Evolutionary conservation across 2,329 filamentous ascomycete genomes (phyloP).

Genomic region (Hypoxylon sp.): DNA sequence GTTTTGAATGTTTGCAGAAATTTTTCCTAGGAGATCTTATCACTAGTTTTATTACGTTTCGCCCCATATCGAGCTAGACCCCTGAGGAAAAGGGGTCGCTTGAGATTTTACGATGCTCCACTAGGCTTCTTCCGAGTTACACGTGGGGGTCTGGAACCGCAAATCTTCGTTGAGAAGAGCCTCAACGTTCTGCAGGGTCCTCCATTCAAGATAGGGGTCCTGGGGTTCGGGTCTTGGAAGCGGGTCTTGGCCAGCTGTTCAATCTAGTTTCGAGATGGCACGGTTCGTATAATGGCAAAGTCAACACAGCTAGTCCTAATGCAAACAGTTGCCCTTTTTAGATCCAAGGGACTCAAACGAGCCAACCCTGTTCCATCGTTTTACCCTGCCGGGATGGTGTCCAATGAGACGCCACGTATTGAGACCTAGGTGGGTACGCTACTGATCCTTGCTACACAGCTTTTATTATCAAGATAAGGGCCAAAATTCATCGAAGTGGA

Average conservation of each 20-base stretch:
- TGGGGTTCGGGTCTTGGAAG: conserved; percentile 42
- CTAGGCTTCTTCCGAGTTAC: conserved; percentile 34
- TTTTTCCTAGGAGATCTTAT: conserved; percentile 33
- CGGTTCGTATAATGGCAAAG: conserved; percentile 30
- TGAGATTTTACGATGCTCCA: conserved; percentile 32
- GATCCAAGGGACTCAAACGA: conserved; percentile 26
- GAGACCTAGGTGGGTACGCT: conserved; percentile 22
- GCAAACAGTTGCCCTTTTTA: conserved; percentile 36
- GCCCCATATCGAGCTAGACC: conserved; percentile 28
- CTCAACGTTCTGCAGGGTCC: conserved; percentile 39
- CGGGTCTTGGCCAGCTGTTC: conserved; percentile 20
- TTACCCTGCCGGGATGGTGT: conserved; percentile 8
- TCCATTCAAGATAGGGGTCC: conserved; percentile 33
- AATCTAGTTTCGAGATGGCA: conserved; percentile 25
- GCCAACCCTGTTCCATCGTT: conserved; percentile 35
- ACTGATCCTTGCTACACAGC: conserved; percentile 22
- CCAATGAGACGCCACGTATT: conserved; percentile 16
- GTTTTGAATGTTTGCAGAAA: conserved; percentile 37
- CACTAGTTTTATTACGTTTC: conserved; percentile 27
- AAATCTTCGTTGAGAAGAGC: conserved; percentile 43
- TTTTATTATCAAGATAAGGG: conserved; percentile 30
- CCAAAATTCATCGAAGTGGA: conserved; percentile 3
- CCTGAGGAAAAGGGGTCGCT: conserved; percentile 37
- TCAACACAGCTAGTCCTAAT: conserved; percentile 26
- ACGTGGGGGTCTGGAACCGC: conserved; percentile 40